A percentile compares a stretch with the other conserved stretches of the same genome.
Conservation (phyloP, 306 rosid genomes). For the Ceratonia siliqua region DNA sequence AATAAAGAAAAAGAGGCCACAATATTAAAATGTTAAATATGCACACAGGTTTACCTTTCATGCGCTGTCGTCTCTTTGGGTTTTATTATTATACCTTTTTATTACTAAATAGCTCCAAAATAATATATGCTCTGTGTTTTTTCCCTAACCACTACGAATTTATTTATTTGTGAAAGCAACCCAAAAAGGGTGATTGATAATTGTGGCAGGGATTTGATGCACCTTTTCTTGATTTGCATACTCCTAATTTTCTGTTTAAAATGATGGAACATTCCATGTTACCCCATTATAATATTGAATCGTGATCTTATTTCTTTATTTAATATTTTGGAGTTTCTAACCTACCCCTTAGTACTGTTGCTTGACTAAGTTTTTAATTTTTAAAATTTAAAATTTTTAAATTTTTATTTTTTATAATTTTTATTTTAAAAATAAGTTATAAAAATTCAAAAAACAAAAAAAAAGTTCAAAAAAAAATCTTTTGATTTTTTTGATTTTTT, state of each 20-base stretch:
- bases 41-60: too few species aligned
- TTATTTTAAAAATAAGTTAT: too few species aligned
- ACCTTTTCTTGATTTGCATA: slow-evolving; percentile 39
- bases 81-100: background rate
- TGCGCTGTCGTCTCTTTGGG: background rate
- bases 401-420: too few species aligned
- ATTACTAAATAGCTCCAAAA: background rate
- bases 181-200: slow-evolving; percentile 29
- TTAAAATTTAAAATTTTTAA: too few species aligned
- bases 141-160: slow-evolving; percentile 35
- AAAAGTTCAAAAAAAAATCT: too few species aligned
- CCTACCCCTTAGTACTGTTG: too few species aligned
- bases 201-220: slow-evolving; percentile 42
- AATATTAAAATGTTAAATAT: too few species aligned
- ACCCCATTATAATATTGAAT: slow-evolving; percentile 35
- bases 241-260: slow-evolving; percentile 34
- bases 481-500: too few species aligned
- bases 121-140: background rate
- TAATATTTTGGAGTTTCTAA: too few species aligned
- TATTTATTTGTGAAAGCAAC: slow-evolving; percentile 34
- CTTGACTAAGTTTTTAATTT: too few species aligned
- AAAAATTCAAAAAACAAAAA: too few species aligned
- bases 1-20: too few species aligned
- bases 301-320: slow-evolving; percentile 21
- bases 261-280: slow-evolving; percentile 41